Evolutionary conservation across 805 yeast species (phyloP).

Genomic region (Suhomyces pyralidae): DNA sequence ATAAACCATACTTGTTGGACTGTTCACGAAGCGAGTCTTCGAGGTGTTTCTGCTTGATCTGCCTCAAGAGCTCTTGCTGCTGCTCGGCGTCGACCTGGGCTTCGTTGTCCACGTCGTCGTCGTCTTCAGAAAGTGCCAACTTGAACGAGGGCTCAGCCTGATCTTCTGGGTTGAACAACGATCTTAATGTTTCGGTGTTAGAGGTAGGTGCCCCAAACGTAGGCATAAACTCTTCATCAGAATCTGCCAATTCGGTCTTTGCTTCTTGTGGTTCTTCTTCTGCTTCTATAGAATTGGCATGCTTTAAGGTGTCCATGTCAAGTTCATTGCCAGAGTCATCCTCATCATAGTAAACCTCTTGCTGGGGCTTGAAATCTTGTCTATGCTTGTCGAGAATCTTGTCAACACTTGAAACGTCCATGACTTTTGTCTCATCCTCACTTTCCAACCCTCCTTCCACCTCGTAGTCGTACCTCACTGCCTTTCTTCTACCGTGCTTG

Average conservation of each 20-base stretch:
- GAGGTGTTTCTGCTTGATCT: slow-evolving; percentile 30
- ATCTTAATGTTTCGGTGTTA: slow-evolving; percentile 59
- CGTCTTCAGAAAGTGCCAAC: slow-evolving; percentile 42
- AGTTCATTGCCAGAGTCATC: slow-evolving; percentile 41
- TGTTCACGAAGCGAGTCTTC: slow-evolving; percentile 24
- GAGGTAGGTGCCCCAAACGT: slow-evolving; percentile 45
- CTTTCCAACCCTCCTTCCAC: slow-evolving; percentile 19
- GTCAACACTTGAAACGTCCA: slow-evolving; percentile 6
- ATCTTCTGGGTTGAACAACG: slow-evolving; percentile 47
- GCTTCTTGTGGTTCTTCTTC: slow-evolving; percentile 24
- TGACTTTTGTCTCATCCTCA: slow-evolving; percentile 6
- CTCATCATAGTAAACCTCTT: slow-evolving; percentile 34
- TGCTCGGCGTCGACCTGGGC: slow-evolving; percentile 20
- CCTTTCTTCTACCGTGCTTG: slow-evolving; percentile 35
- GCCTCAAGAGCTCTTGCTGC: slow-evolving; percentile 26
- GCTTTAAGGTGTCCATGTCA: slow-evolving; percentile 28
- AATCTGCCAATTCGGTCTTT: slow-evolving; percentile 10
- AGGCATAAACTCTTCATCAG: slow-evolving; percentile 52
- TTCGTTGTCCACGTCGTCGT: slow-evolving; percentile 45
- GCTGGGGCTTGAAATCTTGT: slow-evolving; percentile 19
- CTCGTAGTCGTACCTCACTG: slow-evolving; percentile 33
- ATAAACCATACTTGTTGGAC: slow-evolving; percentile 46
- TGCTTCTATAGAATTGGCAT: no score
- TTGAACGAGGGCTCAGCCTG: slow-evolving; percentile 22
- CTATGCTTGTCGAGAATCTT: slow-evolving; percentile 11